Evolutionary conservation across 306 rosid genomes (phyloP).

Genomic region (Ochetophila trinervis): DNA sequence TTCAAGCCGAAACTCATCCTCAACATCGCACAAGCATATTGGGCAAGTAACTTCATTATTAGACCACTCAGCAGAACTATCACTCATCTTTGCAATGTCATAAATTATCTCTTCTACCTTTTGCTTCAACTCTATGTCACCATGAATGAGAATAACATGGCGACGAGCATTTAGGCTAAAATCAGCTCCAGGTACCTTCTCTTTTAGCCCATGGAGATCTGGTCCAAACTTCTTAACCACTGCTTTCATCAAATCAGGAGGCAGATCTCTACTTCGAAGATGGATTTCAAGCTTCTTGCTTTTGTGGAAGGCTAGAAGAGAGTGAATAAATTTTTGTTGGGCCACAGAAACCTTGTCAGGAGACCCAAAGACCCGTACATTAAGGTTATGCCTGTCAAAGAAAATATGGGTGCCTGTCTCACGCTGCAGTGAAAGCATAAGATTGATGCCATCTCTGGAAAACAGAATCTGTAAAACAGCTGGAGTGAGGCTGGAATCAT

Average conservation of each 20-base stretch:
- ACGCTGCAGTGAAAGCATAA: conserved; percentile 48
- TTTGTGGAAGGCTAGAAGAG: conserved; percentile 56
- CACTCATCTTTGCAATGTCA: conserved; percentile 41
- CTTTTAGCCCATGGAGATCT: conserved; percentile 73
- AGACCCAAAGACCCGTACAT: conserved; percentile 61
- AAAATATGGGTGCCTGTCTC: conserved; percentile 68
- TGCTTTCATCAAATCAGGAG: conserved; percentile 80
- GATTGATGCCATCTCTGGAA: conserved; percentile 62
- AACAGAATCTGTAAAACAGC: conserved; percentile 54
- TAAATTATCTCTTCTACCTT: conserved; percentile 54
- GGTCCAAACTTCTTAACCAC: conserved; percentile 77
- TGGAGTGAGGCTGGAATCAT: conserved; percentile 59
- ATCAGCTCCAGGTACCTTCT: conserved; percentile 63
- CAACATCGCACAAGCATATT: conserved; percentile 87
- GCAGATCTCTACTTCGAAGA: conserved; percentile 62
- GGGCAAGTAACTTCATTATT: conserved; percentile 54
- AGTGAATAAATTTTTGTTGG: conserved; percentile 52
- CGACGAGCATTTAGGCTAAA: conserved; percentile 50
- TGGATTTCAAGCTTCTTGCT: conserved; percentile 64
- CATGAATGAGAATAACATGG: conserved; percentile 52
- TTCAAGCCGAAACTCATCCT: conserved; percentile 71
- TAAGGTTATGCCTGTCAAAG: conserved; percentile 58
- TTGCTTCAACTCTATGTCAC: conserved; percentile 64
- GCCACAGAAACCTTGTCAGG: conserved; percentile 49
- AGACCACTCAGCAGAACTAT: conserved; percentile 33